Percentiles rank a stretch among this genome's conserved stretches.
phyloP scores from a whole-genome alignment of 805 yeast species.

The Suhomyces prunicola region DNA sequence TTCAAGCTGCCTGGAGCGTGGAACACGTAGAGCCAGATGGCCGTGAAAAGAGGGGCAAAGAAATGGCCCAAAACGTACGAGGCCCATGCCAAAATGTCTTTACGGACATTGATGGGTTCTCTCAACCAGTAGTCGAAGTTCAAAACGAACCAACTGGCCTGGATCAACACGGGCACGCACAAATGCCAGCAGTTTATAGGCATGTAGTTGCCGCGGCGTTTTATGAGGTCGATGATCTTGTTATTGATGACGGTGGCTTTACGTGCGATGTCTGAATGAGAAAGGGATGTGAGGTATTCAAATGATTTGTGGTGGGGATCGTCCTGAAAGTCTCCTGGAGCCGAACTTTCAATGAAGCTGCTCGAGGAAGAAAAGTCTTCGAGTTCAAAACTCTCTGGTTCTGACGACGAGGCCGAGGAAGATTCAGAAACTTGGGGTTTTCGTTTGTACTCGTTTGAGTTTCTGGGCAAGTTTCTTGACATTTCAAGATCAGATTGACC shows the following conservation, averaged over 20 bases:
- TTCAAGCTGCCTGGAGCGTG: slow-evolving; percentile 63
- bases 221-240: not conserved
- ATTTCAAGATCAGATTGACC: not conserved
- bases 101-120: slow-evolving; percentile 39
- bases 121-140: slow-evolving; percentile 45
- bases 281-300: slow-evolving; percentile 4
- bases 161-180: slow-evolving; percentile 40
- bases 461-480: not conserved
- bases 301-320: slow-evolving; percentile 5
- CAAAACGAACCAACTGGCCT: slow-evolving; percentile 46
- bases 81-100: slow-evolving; percentile 59
- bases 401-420: not conserved
- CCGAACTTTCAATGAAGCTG: not conserved
- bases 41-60: slow-evolving; percentile 57
- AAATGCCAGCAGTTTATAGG: slow-evolving; percentile 21
- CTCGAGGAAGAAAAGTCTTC: not conserved
- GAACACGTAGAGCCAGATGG: slow-evolving; percentile 61
- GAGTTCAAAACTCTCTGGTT: not conserved
- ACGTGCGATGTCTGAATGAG: slow-evolving; percentile 2
- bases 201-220: slow-evolving; percentile 1
- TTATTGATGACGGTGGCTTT: slow-evolving; percentile 6
- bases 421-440: not conserved
- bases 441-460: not conserved
- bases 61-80: slow-evolving; percentile 62
- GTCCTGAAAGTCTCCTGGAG: slow-evolving; percentile 12